These are phyloP conservation scores for Gracilaria gracilis DNA, from an alignment of 23 red algal species.

Conservation along the genomic window DNA sequence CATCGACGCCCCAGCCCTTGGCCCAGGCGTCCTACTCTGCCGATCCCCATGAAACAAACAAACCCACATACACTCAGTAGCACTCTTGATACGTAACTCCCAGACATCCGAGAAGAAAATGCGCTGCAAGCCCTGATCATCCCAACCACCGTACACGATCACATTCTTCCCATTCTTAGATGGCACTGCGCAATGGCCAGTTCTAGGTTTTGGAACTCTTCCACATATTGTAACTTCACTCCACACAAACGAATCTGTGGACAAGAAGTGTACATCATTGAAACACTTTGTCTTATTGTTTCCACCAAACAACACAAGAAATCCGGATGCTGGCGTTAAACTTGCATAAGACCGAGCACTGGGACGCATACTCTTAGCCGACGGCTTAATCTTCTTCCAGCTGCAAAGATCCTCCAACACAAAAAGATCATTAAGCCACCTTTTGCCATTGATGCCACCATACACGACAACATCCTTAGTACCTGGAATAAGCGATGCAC, in stretches of 20 bases:
- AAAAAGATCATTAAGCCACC: conserved; percentile 62
- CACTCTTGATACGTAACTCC: conserved; percentile 39
- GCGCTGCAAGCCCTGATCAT: conserved; percentile 64
- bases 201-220: conserved; percentile 48
- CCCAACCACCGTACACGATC: conserved; percentile 67
- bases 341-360: conserved; percentile 59
- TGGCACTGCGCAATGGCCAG: conserved; percentile 61
- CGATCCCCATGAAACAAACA: conserved; percentile 46
- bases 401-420: conserved; percentile 49
- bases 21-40: conserved; percentile 27
- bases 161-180: conserved; percentile 50
- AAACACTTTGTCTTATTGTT: conserved; percentile 69
- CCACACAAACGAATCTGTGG: conserved; percentile 30
- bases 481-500: conserved; percentile 29
- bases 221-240: conserved; percentile 33
- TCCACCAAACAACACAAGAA: conserved; percentile 57
- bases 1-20: conserved; percentile 61
- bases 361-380: conserved; percentile 13
- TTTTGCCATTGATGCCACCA: conserved; percentile 64
- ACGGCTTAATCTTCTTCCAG: conserved; percentile 56
- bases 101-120: conserved; percentile 72
- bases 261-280: conserved; percentile 51
- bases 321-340: conserved; percentile 49
- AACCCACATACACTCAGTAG: conserved; percentile 56
- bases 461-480: conserved; percentile 42